A percentile compares a stretch with the other conserved stretches of the same genome.
Evolutionary conservation across 1,284 basidiomycete species (phyloP).

Genomic region (Hemileia vastatrix): DNA sequence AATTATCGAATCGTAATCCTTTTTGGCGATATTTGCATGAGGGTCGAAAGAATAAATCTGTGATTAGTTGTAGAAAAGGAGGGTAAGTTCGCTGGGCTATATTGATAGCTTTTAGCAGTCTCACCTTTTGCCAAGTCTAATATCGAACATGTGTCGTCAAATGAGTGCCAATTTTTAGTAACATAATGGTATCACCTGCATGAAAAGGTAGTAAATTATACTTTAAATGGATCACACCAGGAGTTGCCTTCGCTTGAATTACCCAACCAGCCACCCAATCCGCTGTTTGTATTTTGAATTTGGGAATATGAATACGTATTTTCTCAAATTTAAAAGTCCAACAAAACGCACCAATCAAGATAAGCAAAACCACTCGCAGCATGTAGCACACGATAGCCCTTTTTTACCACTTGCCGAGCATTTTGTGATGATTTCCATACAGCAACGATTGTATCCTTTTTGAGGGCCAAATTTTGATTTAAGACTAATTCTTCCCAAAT

Average conservation of each 20-base stretch:
- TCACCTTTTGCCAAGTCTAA: slow-evolving; percentile 58
- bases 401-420: slow-evolving; percentile 53
- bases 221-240: slow-evolving; percentile 65
- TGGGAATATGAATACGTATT: slow-evolving; percentile 42
- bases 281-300: slow-evolving; percentile 56
- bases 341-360: neutral
- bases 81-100: neutral
- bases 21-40: slow-evolving; percentile 51
- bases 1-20: slow-evolving; percentile 53
- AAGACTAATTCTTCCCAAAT: slow-evolving; percentile 72
- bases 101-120: no score
- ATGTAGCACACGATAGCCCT: slow-evolving; percentile 58
- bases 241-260: slow-evolving; percentile 49
- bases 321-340: slow-evolving; percentile 51
- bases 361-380: slow-evolving; percentile 41
- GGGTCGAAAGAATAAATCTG: slow-evolving; percentile 66
- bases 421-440: slow-evolving; percentile 61
- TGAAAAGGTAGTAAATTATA: neutral
- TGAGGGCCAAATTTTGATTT: slow-evolving; percentile 55
- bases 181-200: neutral
- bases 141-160: neutral
- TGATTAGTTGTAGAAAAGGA: slow-evolving; percentile 13
- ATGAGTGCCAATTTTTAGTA: neutral
- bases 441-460: slow-evolving; percentile 60
- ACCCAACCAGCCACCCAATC: slow-evolving; percentile 69